These are phyloP conservation scores for Pholiota microspora DNA, from an alignment of 768 basidiomycete species.

Conservation along the genomic window DNA sequence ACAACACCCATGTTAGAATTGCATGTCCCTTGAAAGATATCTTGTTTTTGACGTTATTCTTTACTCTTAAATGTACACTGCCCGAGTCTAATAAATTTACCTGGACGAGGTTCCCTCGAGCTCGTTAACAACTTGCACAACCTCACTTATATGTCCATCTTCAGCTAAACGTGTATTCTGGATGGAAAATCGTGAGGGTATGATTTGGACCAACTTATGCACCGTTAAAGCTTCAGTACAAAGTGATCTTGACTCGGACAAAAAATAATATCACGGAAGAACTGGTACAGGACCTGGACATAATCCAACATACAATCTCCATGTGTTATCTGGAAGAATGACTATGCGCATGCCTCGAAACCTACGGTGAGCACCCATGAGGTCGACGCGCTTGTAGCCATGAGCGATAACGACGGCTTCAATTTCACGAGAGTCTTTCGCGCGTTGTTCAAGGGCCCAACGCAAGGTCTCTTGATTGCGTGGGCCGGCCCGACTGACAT, in stretches of 20 bases:
- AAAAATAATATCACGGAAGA: slow-evolving; percentile 4
- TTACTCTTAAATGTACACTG: no score
- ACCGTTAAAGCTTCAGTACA: no score
- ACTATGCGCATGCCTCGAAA: slow-evolving; percentile 45
- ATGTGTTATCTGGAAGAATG: slow-evolving; percentile 34
- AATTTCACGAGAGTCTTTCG: slow-evolving; percentile 36
- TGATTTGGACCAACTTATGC: no score
- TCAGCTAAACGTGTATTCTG: no score
- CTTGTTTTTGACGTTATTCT: background rate
- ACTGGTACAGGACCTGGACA: slow-evolving; percentile 26
- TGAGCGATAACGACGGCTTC: slow-evolving; percentile 34
- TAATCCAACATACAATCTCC: slow-evolving; percentile 47
- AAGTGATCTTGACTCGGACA: no score
- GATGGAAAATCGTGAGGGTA: no score
- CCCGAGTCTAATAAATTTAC: no score
- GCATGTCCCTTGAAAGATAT: background rate
- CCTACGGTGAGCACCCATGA: slow-evolving; percentile 41
- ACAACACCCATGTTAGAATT: background rate
- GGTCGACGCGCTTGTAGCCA: slow-evolving; percentile 49
- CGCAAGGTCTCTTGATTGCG: slow-evolving; percentile 24
- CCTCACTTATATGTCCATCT: no score
- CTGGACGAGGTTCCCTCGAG: no score
- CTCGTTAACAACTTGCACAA: no score
- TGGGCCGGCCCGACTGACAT: slow-evolving; percentile 22
- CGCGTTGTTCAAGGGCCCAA: slow-evolving; percentile 31